Conservation (phyloP, 768 basidiomycete genomes). For the Phanerochaete sordida region DNA sequence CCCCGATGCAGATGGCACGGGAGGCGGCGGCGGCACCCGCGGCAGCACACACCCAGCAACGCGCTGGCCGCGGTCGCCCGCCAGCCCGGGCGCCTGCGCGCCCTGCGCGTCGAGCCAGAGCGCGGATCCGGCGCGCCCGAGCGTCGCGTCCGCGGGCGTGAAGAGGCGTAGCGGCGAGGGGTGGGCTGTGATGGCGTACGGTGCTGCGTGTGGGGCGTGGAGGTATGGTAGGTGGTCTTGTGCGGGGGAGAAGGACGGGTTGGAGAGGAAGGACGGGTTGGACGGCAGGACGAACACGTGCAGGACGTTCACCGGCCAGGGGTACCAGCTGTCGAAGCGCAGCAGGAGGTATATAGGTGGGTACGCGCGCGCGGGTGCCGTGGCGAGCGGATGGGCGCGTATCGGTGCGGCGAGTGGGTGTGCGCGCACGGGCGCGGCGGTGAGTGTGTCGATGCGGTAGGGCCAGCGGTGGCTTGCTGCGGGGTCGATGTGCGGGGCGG, state of each 20-base stretch:
- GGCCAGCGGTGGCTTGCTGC: constrained; percentile 46
- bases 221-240: constrained; percentile 13
- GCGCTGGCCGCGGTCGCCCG: constrained; percentile 49
- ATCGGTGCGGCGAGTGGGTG: constrained; percentile 3
- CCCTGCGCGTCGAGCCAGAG: constrained; percentile 67
- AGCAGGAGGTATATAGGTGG: constrained; percentile 48
- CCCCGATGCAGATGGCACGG: neutral
- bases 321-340: constrained; percentile 57
- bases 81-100: constrained; percentile 35
- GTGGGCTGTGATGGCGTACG: constrained; percentile 13
- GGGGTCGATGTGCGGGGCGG: constrained; percentile 41
- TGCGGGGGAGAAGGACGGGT: too few species aligned
- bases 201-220: neutral
- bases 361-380: constrained; percentile 9
- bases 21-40: neutral
- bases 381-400: neutral
- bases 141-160: constrained; percentile 45
- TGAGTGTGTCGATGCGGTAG: constrained; percentile 54
- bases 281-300: constrained; percentile 55
- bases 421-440: constrained; percentile 32
- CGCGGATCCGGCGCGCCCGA: constrained; percentile 59
- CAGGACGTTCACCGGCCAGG: constrained; percentile 70
- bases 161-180: constrained; percentile 48
- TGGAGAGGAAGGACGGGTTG: constrained; percentile 25
- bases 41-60: constrained; percentile 43